Evolutionary conservation across 2,329 filamentous ascomycete species (phyloP), one percentile per base, ranked within the genome.

Genomic region (Aureobasidium sp.): DNA sequence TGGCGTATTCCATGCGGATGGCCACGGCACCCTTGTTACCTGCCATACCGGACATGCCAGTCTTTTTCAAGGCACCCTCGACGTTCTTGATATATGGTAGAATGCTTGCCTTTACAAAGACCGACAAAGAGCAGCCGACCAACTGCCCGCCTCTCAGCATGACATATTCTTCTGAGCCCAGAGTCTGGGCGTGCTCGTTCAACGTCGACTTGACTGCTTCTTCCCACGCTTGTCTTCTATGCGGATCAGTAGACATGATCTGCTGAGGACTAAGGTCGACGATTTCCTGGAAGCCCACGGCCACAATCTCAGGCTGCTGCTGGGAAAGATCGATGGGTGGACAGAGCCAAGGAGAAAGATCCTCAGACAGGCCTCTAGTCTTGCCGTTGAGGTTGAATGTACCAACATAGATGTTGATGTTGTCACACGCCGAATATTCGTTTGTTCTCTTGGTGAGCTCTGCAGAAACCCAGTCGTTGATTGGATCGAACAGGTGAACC

Each of bases 1-100:
- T 95, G 31, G 90, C 92, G 70, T 91, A 97, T 66, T 97, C 93
- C 75, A 99, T 89, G 5, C 94, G 88, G 68, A 99, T 97, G 2
- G 92, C 94, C 55, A 97, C 95, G 0, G 94, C 94, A 20, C 94
- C 94, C 77, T 99, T 99, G 77, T 99, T 99, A 25, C 94, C 94
- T 31, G 92, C 93, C 82, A 99, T 96, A 6, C 94, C 94, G 27
- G 92, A 97, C 81, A 99, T 86, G 4, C 94, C 94, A 0, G 86
- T 88, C 64, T 97, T 99, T 78, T 97, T 99, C 64, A 97, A 86
- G 68, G 87, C 91, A 6, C 94, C 94, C 74, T 99, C 94, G 17
- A 99, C 94, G 71, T 97, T 97, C 74, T 96, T 97, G 75, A 99
- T 94, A 65, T 88, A 84, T 37, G 81, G 82, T 39, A 99, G 81